Evolutionary conservation across 176 grass and related monocot genomes (phyloP), one percentile per base, ranked within the genome.

Genomic region (Urochloa ruziziensis): DNA sequence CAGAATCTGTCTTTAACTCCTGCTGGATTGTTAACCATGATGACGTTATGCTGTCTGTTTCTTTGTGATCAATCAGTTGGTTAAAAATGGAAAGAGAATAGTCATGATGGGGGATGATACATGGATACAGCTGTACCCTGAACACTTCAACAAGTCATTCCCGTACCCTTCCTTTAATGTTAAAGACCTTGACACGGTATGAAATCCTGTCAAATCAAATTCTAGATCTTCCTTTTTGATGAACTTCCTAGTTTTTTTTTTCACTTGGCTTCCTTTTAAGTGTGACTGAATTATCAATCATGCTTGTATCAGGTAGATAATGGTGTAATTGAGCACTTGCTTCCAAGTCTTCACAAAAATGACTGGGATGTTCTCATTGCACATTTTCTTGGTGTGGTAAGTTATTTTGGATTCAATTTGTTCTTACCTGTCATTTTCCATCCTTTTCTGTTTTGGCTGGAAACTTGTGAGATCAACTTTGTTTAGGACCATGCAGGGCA

Each of bases 81-180:
- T 63, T 14, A 90, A 84, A 83, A 98, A 87, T 87, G 93, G 96
- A 82, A 98, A 91, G 80, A 86, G 82, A 78, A 87, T 98, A 6
- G 74, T 98, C 62, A 98, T 98, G 96, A 98, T 98, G 96, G 96
- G 96, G 52, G 96, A 98, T 52, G 96, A 98, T 73, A 98, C 96
- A 36, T 98, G 93, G 96, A 88, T 91, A 81, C 92, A 98, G 19
- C 78, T 98, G 73, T 98, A 93, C 85, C 96, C 96, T 73, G 85
- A 98, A 44, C 96, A 98, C 67, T 98, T 98, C 89, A 82, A 95
- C 66, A 86, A 88, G 63, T 98, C 91, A 66, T 95, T 93, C 80
- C 96, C 96, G 1, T 98, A 95, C 66, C 96, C 96, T 77, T 98
- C 96, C 74, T 98, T 98, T 89, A 93, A 98, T 67, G 96, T 98